These are phyloP conservation scores for Trichoderma parareesei DNA, from an alignment of 495 filamentous ascomycete species.

Conservation along the genomic window DNA sequence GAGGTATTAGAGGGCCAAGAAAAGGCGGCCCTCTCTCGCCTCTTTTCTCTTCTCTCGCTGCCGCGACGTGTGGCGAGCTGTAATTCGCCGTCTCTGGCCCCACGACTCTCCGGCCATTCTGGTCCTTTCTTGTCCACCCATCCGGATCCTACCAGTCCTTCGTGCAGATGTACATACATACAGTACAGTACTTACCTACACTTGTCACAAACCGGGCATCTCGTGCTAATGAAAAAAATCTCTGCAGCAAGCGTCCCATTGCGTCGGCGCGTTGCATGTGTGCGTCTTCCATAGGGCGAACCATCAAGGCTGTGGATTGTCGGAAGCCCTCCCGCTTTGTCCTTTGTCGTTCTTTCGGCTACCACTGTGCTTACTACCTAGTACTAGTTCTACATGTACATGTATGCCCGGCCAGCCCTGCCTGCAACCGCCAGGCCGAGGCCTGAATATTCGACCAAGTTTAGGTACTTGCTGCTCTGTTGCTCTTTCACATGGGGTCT, in stretches of 20 bases:
- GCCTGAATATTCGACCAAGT: too few species aligned
- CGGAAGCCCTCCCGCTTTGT: conserved; percentile 4
- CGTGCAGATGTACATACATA: too few species aligned
- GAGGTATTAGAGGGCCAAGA: background rate
- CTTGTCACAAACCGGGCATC: background rate
- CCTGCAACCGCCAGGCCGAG: background rate
- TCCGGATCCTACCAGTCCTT: too few species aligned
- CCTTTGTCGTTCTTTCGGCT: background rate
- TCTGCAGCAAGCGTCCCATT: conserved; percentile 9
- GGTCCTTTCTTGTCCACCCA: background rate
- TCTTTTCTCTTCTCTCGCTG: background rate
- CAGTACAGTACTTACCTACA: background rate
- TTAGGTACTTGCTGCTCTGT: too few species aligned
- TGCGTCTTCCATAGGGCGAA: conserved; percentile 5
- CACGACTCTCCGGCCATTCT: background rate
- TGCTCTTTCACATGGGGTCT: too few species aligned
- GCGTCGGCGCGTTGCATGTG: conserved; percentile 7
- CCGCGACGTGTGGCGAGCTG: background rate
- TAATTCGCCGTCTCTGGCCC: conserved; percentile 1
- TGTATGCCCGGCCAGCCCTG: background rate
- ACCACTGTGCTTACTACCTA: background rate
- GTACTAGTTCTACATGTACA: too few species aligned
- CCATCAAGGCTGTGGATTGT: conserved; percentile 4
- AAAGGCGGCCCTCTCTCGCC: too few species aligned
- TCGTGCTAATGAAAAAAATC: background rate